A percentile compares a stretch with the other conserved stretches of the same genome.
These are phyloP conservation scores for Phaeolepiota aurea DNA, from an alignment of 768 basidiomycete species.

Conservation along the genomic window DNA sequence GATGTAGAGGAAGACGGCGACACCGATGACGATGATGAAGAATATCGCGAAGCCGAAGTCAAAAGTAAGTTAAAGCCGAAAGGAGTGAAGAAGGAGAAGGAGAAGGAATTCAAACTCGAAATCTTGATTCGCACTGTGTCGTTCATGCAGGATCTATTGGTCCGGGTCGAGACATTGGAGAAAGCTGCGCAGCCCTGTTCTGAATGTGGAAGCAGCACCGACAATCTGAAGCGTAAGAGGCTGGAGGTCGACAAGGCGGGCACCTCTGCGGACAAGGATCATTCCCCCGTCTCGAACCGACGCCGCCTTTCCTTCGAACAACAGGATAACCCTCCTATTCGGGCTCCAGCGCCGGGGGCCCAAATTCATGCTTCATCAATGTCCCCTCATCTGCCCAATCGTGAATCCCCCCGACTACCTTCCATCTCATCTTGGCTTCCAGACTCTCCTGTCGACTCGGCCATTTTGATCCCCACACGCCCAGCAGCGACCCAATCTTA, in stretches of 20 bases:
- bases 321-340: too few relatives aligned
- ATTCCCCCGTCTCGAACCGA: not conserved
- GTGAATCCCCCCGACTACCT: slow-evolving; percentile 42
- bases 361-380: too few relatives aligned
- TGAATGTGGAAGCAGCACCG: slow-evolving; percentile 10
- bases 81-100: slow-evolving; percentile 48
- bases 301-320: not conserved
- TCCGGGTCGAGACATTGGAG: slow-evolving; percentile 37
- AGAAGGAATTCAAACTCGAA: slow-evolving; percentile 90
- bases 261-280: not conserved
- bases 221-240: slow-evolving; percentile 1
- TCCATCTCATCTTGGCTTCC: slow-evolving; percentile 67
- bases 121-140: slow-evolving; percentile 77
- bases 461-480: slow-evolving; percentile 9
- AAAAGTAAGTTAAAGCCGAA: slow-evolving; percentile 13
- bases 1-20: slow-evolving; percentile 26
- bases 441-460: slow-evolving; percentile 10
- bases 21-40: slow-evolving; percentile 31
- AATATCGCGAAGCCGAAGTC: slow-evolving; percentile 23
- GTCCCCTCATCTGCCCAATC: too few relatives aligned
- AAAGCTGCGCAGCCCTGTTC: slow-evolving; percentile 15
- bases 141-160: slow-evolving; percentile 65
- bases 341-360: too few relatives aligned
- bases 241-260: not conserved
- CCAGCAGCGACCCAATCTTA: slow-evolving; percentile 14